These are phyloP conservation scores for Eragrostis curvula DNA, from an alignment of 176 grass and related monocot genomes.

Conservation along the genomic window DNA sequence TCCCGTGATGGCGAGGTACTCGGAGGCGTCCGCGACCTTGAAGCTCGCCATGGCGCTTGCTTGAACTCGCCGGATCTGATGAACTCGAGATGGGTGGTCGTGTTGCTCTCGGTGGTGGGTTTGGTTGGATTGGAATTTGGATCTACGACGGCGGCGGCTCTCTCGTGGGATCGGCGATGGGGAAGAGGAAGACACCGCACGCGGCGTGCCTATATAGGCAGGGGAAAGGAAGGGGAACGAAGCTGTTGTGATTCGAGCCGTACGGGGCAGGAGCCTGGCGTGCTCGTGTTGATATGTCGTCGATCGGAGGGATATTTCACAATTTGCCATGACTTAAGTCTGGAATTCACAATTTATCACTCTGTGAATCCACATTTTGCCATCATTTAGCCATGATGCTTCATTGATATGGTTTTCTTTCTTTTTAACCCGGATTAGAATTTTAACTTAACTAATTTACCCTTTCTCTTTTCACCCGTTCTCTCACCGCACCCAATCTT, in stretches of 20 bases:
- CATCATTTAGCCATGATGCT: too few species aligned
- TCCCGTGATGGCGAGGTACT: slow-evolving; percentile 83
- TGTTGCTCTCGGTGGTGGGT: not conserved
- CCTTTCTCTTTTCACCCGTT: too few species aligned
- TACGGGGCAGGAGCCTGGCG: not conserved
- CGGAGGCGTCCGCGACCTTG: slow-evolving; percentile 54
- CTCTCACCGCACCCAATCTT: too few species aligned
- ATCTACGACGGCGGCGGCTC: not conserved
- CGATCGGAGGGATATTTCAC: too few species aligned
- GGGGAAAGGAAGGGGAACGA: not conserved
- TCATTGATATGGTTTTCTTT: too few species aligned
- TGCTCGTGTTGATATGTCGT: not conserved
- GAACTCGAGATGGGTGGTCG: not conserved
- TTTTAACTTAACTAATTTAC: too few species aligned
- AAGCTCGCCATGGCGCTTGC: slow-evolving; percentile 30
- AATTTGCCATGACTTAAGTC: too few species aligned
- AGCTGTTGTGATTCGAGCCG: not conserved
- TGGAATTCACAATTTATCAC: too few species aligned
- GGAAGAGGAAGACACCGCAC: not conserved
- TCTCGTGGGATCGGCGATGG: not conserved
- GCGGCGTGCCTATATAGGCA: not conserved
- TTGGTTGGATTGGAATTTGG: too few species aligned
- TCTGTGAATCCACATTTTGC: too few species aligned
- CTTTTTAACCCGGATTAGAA: too few species aligned
- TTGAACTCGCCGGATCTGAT: not conserved